Percentiles rank a stretch among this genome's conserved stretches.
Evolutionary conservation across 805 yeast genomes (phyloP).

Genomic region (Candida sakaeoensis): DNA sequence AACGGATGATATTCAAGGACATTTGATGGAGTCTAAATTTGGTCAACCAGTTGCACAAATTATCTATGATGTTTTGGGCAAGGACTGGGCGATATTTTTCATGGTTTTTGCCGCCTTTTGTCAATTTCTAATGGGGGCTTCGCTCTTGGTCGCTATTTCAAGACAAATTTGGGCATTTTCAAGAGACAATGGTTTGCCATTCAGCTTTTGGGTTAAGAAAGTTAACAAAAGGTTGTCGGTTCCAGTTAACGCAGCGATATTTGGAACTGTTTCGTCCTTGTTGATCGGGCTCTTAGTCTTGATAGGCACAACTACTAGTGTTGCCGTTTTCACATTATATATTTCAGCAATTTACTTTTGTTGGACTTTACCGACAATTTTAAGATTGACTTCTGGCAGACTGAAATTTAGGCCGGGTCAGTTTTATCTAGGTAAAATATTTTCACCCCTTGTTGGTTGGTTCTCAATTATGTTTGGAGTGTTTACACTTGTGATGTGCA

Average conservation of each 20-base stretch:
- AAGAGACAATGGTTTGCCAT: constrained; percentile 30
- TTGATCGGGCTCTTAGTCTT: constrained; percentile 51
- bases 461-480: constrained; percentile 32
- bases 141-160: constrained; percentile 24
- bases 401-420: constrained; percentile 61
- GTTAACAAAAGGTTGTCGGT: constrained; percentile 22
- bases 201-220: constrained; percentile 21
- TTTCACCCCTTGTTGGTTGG: constrained; percentile 44
- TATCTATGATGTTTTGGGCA: constrained; percentile 27
- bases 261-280: constrained; percentile 32
- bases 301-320: constrained; percentile 44
- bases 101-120: constrained; percentile 26
- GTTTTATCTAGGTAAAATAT: constrained; percentile 50
- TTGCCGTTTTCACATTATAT: constrained; percentile 46
- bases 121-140: constrained; percentile 31
- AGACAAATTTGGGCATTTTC: constrained; percentile 31
- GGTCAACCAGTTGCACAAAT: constrained; percentile 31
- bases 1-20: constrained; percentile 19
- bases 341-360: constrained; percentile 59
- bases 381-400: constrained; percentile 48
- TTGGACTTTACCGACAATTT: constrained; percentile 56
- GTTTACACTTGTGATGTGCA: constrained; percentile 25
- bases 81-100: constrained; percentile 27
- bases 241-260: constrained; percentile 27
- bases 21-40: constrained; percentile 17